Percentiles rank a stretch among this genome's conserved stretches.
These are phyloP conservation scores for Diospyros kaki DNA, from an alignment of 148 eudicot species.

Conservation along the genomic window DNA sequence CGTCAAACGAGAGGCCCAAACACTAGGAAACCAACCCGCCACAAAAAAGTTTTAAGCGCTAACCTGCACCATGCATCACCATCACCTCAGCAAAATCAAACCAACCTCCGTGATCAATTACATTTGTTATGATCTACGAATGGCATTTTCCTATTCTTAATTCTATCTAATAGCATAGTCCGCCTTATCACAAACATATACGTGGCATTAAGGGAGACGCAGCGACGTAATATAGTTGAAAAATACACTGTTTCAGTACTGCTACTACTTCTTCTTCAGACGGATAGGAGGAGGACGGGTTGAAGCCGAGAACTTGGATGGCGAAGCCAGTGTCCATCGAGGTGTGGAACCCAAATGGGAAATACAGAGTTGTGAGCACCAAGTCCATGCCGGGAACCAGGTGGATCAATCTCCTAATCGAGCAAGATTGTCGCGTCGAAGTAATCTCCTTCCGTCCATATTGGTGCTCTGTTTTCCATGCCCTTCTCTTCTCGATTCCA, in stretches of 20 bases:
- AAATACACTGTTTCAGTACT: background rate
- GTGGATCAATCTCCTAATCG: conserved; percentile 83
- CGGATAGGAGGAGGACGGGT: background rate
- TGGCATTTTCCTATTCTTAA: no score
- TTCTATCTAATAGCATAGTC: background rate
- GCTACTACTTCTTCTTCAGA: no score
- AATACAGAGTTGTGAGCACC: conserved; percentile 92
- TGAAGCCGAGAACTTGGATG: conserved; percentile 23
- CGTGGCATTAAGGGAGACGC: background rate
- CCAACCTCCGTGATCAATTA: background rate
- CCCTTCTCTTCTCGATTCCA: background rate
- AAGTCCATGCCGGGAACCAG: conserved; percentile 97
- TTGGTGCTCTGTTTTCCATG: background rate
- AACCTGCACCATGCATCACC: background rate
- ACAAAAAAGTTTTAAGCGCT: background rate
- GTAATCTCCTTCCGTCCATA: conserved; percentile 26
- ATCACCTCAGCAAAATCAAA: background rate
- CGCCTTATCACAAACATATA: background rate
- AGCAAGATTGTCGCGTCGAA: conserved; percentile 92
- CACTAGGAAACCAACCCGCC: conserved; percentile 1
- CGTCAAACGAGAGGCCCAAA: conserved; percentile 26
- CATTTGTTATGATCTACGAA: no score
- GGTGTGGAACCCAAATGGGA: conserved; percentile 92
- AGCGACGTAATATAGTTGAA: background rate
- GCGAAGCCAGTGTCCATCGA: conserved; percentile 86